These are phyloP conservation scores for Leccinum imitatum DNA, from an alignment of 768 basidiomycete species.

Conservation along the genomic window DNA sequence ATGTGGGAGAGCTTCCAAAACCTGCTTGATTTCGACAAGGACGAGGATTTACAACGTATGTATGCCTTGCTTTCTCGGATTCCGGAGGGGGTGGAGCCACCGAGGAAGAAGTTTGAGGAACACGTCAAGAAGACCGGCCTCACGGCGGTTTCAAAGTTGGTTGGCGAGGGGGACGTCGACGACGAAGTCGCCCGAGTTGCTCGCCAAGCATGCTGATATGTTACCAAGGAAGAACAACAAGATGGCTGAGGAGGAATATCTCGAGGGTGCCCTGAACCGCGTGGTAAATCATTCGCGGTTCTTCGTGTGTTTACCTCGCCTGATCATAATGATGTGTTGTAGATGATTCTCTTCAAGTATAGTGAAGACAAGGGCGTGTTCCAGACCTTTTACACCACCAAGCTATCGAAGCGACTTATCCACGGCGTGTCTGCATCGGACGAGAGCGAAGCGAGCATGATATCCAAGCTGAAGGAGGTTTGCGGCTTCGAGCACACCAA, in stretches of 20 bases:
- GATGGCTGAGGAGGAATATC: conserved; percentile 76
- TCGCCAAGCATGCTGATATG: conserved; percentile 90
- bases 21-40: conserved; percentile 89
- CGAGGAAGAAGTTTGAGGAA: conserved; percentile 90
- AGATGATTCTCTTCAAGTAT: conserved; percentile 99
- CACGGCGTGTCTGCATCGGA: conserved; percentile 90
- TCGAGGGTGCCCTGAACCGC: conserved; percentile 87
- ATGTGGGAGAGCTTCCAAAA: conserved; percentile 95
- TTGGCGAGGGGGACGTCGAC: conserved; percentile 68
- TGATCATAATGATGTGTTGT: conserved; percentile 13
- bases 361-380: conserved; percentile 99
- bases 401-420: conserved; percentile 89
- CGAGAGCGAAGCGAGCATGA: conserved; percentile 97
- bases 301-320: too few relatives aligned
- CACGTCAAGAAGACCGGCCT: conserved; percentile 92
- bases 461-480: conserved; percentile 93
- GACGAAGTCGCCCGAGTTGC: conserved; percentile 86
- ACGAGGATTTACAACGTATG: conserved; percentile 94
- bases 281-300: conserved; percentile 57
- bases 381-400: conserved; percentile 96
- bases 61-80: conserved; percentile 91
- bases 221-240: conserved; percentile 94
- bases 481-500: conserved; percentile 97
- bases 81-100: conserved; percentile 83
- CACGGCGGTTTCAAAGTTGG: conserved; percentile 72